phyloP scores from a whole-genome alignment of 2,329 filamentous ascomycete genomes.

The Penicillium sp. region DNA sequence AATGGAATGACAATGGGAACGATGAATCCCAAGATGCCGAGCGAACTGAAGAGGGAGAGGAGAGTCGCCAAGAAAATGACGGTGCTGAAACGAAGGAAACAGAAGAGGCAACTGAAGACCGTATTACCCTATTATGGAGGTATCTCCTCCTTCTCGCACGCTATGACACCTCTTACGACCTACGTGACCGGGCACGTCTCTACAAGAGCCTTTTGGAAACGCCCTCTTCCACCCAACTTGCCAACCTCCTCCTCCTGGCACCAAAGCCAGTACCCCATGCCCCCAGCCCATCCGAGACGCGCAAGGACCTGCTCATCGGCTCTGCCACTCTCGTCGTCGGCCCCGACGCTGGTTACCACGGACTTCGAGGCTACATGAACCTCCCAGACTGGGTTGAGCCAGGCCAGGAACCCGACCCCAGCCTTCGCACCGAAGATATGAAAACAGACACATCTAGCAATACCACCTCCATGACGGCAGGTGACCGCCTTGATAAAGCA shows the following conservation, averaged over 20 bases:
- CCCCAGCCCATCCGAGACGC: constrained; percentile 81
- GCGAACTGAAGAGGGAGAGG: constrained; percentile 22
- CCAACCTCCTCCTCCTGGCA: constrained; percentile 83
- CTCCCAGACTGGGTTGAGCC: constrained; percentile 82
- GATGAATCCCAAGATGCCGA: constrained; percentile 29
- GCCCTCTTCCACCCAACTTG: constrained; percentile 74
- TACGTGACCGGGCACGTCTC: constrained; percentile 85
- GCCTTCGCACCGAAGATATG: constrained; percentile 63
- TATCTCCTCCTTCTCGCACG: constrained; percentile 82
- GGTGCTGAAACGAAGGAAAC: constrained; percentile 23
- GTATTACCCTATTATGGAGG: constrained; percentile 75
- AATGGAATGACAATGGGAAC: constrained; percentile 33
- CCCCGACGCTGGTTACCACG: constrained; percentile 69
- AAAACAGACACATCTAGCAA: constrained; percentile 36
- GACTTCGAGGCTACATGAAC: constrained; percentile 73
- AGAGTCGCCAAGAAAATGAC: constrained; percentile 26
- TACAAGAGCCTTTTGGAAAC: constrained; percentile 81
- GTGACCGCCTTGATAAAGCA: constrained; percentile 45
- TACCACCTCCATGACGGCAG: constrained; percentile 39
- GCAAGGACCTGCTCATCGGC: constrained; percentile 75
- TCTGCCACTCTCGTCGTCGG: constrained; percentile 84
- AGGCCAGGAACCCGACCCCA: constrained; percentile 75
- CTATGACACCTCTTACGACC: constrained; percentile 92
- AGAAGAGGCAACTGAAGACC: constrained; percentile 50
- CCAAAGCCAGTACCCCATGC: constrained; percentile 92